Evolutionary conservation across 192 early-diverging fungal genomes (phyloP).

Genomic region (Podila epicladia): DNA sequence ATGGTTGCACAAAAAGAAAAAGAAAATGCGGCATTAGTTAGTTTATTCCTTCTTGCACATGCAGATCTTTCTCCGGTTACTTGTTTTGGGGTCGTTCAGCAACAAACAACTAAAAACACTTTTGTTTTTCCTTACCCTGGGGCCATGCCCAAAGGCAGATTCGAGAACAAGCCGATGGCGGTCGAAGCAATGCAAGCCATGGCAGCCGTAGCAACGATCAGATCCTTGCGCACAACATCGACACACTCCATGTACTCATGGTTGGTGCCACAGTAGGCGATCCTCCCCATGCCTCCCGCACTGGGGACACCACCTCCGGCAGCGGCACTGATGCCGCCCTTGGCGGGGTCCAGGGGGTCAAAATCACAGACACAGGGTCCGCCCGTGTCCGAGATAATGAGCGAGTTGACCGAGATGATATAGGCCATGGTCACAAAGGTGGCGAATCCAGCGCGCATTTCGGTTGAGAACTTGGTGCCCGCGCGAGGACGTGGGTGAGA

Average conservation of each 20-base stretch:
- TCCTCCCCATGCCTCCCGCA: conserved; percentile 10
- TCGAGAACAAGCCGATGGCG: conserved; percentile 77
- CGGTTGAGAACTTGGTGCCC: conserved; percentile 68
- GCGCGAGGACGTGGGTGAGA: conserved; percentile 64
- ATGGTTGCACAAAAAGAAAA: background rate
- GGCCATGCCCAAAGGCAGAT: conserved; percentile 82
- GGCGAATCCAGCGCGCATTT: conserved; percentile 71
- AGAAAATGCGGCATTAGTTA: background rate
- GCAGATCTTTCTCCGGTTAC: too few species aligned
- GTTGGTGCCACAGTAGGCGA: conserved; percentile 34
- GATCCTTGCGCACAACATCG: conserved; percentile 68
- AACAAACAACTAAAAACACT: background rate
- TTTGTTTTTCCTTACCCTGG: conserved; percentile 61
- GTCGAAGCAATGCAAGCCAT: conserved; percentile 70
- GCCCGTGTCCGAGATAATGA: conserved; percentile 80
- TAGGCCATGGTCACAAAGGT: conserved; percentile 81
- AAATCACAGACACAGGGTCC: conserved; percentile 80
- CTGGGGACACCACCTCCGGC: background rate
- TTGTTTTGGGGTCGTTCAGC: background rate
- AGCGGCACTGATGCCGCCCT: conserved; percentile 41
- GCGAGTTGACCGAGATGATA: conserved; percentile 77
- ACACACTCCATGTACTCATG: conserved; percentile 70
- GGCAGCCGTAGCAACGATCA: conserved; percentile 79
- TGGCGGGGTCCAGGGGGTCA: conserved; percentile 61
- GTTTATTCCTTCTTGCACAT: too few species aligned